These are phyloP conservation scores for Circinella umbellata DNA, from an alignment of 371 early-diverging fungal genomes.

Conservation along the genomic window DNA sequence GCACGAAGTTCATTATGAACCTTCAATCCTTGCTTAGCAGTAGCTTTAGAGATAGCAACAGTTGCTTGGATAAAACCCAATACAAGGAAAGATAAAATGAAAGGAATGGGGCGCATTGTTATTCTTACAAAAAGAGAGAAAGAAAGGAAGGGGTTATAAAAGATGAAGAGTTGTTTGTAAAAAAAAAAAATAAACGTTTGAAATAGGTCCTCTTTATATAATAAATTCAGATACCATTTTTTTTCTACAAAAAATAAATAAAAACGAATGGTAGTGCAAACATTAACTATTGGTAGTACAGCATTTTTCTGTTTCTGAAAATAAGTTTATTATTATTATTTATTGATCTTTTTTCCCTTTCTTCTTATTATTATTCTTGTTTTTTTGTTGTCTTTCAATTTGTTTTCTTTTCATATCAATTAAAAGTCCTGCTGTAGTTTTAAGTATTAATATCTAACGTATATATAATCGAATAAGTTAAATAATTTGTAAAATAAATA, in stretches of 20 bases:
- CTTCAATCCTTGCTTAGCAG: constrained; percentile 27
- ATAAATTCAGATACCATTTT: no score
- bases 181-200: background rate
- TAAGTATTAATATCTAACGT: constrained; percentile 35
- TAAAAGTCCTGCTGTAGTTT: constrained; percentile 29
- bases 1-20: constrained; percentile 53
- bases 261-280: background rate
- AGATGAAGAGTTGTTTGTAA: constrained; percentile 47
- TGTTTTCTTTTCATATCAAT: constrained; percentile 38
- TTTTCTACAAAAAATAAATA: no score
- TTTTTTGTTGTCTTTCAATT: constrained; percentile 22
- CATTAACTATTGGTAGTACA: background rate
- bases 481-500: background rate
- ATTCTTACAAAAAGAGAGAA: background rate
- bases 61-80: constrained; percentile 1
- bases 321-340: background rate
- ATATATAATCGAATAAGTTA: background rate
- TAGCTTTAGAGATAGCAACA: constrained; percentile 11
- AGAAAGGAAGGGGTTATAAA: background rate
- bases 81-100: constrained; percentile 10
- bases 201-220: no score
- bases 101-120: constrained; percentile 11
- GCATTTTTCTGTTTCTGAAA: background rate
- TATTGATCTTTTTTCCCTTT: background rate
- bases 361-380: constrained; percentile 28